A percentile compares a stretch with the other conserved stretches of the same genome.
phyloP scores from a whole-genome alignment of 495 filamentous ascomycete species.

The Terfezia boudieri region DNA sequence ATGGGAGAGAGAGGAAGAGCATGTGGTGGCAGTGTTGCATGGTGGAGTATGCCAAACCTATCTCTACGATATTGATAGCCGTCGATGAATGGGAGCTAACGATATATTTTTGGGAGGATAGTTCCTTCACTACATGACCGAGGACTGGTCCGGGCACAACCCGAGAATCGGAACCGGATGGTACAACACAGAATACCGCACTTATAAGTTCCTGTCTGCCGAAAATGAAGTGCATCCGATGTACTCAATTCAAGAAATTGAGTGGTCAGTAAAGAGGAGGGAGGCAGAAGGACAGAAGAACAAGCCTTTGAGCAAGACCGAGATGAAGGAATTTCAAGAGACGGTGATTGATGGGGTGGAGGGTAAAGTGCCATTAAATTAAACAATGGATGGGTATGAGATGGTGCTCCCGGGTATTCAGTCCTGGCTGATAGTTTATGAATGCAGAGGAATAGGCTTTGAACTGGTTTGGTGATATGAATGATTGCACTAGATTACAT shows the following conservation, averaged over 20 bases:
- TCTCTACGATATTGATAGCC: not conserved
- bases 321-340: not conserved
- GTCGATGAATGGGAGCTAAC: not conserved
- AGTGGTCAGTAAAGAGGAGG: conserved; percentile 6
- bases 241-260: not conserved
- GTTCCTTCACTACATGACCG: not conserved
- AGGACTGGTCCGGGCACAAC: not conserved
- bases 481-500: too few species aligned
- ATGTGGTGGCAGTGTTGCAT: not conserved
- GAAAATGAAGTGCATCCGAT: not conserved
- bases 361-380: too few species aligned
- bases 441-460: too few species aligned
- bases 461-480: too few species aligned
- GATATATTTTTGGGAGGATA: not conserved
- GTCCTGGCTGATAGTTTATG: too few species aligned
- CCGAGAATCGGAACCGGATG: not conserved
- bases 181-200: not conserved
- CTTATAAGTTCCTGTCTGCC: conserved; percentile 6
- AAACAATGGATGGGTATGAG: not conserved
- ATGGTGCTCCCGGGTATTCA: not conserved
- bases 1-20: not conserved
- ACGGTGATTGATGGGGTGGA: not conserved
- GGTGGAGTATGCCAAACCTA: not conserved
- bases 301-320: not conserved
- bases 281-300: not conserved